These are phyloP conservation scores for Russula foetens DNA, from an alignment of 768 basidiomycete species.

Conservation along the genomic window DNA sequence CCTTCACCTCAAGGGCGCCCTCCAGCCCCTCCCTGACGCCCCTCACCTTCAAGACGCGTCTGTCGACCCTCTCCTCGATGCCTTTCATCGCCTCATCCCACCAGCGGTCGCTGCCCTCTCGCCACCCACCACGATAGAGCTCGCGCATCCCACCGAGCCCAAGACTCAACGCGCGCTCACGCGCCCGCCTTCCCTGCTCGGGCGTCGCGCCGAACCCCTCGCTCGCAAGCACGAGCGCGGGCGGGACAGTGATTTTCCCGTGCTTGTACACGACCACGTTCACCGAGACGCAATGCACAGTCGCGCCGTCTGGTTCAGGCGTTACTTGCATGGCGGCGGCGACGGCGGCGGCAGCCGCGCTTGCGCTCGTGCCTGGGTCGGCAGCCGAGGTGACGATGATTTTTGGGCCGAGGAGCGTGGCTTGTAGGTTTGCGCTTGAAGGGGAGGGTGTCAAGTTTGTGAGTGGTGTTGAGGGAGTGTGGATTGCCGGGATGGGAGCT, in stretches of 20 bases:
- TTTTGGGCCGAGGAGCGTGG: background rate
- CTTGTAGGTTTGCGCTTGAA: background rate
- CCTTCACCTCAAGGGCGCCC: conserved; percentile 18
- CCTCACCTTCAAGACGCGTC: conserved; percentile 21
- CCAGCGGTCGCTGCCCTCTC: conserved; percentile 46
- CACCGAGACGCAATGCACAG: conserved; percentile 54
- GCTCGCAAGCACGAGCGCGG: conserved; percentile 47
- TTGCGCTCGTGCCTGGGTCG: background rate
- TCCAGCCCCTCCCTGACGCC: conserved; percentile 29
- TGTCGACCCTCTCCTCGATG: conserved; percentile 26
- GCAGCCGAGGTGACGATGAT: background rate
- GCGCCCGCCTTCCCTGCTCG: conserved; percentile 9
- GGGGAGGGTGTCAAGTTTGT: conserved; percentile 5
- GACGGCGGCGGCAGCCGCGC: background rate
- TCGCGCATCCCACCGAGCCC: conserved; percentile 33
- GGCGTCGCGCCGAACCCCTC: conserved; percentile 44
- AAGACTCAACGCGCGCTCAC: conserved; percentile 26
- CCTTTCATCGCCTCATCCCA: conserved; percentile 55
- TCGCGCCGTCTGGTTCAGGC: conserved; percentile 46
- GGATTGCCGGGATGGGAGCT: conserved; percentile 5
- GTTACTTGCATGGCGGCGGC: conserved; percentile 13
- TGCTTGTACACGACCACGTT: conserved; percentile 62
- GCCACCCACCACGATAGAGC: conserved; percentile 55
- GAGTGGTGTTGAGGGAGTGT: conserved; percentile 1
- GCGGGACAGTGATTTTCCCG: conserved; percentile 67